Evolutionary conservation across 2,329 filamentous ascomycete genomes (phyloP).

Genomic region (Elsinoe ampelina): DNA sequence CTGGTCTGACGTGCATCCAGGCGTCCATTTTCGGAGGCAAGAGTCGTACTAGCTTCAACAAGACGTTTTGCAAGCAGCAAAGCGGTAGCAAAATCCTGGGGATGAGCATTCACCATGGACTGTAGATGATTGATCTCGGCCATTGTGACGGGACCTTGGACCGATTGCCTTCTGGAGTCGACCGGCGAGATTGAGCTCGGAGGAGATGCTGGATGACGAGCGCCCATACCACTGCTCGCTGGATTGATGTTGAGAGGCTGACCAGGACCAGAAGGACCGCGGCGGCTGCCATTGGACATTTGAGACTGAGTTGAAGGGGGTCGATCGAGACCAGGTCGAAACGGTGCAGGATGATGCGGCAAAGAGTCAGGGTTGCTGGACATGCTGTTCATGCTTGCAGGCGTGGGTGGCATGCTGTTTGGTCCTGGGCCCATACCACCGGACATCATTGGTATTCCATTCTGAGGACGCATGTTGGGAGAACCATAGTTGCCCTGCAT

Average conservation of each 20-base stretch:
- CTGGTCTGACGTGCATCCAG: slow-evolving; percentile 55
- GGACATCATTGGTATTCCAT: slow-evolving; percentile 17
- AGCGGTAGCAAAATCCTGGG: slow-evolving; percentile 61
- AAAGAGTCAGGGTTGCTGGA: slow-evolving; percentile 44
- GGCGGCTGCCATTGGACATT: slow-evolving; percentile 9
- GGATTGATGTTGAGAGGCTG: slow-evolving; percentile 21
- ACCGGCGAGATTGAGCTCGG: slow-evolving; percentile 25
- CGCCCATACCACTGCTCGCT: neutral
- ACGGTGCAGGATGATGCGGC: slow-evolving; percentile 46
- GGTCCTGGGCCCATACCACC: slow-evolving; percentile 3
- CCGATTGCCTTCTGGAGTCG: slow-evolving; percentile 3
- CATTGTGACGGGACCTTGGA: slow-evolving; percentile 54
- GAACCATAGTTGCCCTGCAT: neutral
- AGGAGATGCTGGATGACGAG: slow-evolving; percentile 25
- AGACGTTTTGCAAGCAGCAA: slow-evolving; percentile 72
- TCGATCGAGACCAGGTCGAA: slow-evolving; percentile 41
- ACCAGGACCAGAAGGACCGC: slow-evolving; percentile 16
- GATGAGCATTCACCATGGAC: slow-evolving; percentile 58
- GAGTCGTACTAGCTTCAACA: slow-evolving; percentile 70
- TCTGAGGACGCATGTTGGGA: neutral
- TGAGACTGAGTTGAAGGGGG: neutral
- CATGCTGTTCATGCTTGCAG: slow-evolving; percentile 4
- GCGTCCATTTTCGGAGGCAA: slow-evolving; percentile 67
- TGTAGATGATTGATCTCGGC: slow-evolving; percentile 71
- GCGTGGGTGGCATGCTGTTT: neutral